Conservation (phyloP, 805 yeast genomes). For the Clavispora carvajalis region DNA sequence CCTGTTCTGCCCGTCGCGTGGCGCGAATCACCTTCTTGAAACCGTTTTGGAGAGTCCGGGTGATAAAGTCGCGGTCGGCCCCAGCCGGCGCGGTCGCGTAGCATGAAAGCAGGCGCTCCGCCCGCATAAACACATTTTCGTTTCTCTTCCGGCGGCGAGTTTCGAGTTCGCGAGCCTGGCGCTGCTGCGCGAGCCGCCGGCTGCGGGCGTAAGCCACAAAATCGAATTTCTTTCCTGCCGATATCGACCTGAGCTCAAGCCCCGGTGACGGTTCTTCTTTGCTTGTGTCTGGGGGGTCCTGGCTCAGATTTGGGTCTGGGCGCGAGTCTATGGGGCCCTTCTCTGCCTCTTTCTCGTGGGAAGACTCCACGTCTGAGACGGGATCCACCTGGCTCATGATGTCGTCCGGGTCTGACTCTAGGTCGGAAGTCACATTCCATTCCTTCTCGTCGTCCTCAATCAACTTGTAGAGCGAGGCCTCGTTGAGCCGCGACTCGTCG, state of each 20-base stretch:
- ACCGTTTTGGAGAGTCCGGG: conserved; percentile 19
- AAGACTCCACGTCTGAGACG: conserved; percentile 5
- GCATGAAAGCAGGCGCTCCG: conserved; percentile 35
- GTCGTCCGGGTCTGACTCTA: conserved; percentile 15
- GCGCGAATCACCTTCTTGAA: conserved; percentile 30
- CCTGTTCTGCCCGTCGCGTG: conserved; percentile 22
- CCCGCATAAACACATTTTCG: conserved; percentile 30
- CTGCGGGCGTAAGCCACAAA: conserved; percentile 52
- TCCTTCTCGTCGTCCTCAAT: conserved; percentile 35
- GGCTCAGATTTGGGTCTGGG: conserved; percentile 11
- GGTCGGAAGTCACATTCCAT: conserved; percentile 19
- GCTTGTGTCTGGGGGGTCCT: background rate
- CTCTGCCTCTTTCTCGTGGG: conserved; percentile 2
- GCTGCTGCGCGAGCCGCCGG: conserved; percentile 35
- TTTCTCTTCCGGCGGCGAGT: conserved; percentile 18
- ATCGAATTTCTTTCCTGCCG: conserved; percentile 35
- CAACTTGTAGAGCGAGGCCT: conserved; percentile 64
- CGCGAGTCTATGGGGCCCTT: too few relatives aligned
- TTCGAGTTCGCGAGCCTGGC: conserved; percentile 19
- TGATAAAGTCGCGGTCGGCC: conserved; percentile 20
- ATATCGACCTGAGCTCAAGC: background rate
- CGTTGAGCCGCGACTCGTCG: conserved; percentile 77
- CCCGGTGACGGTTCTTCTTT: background rate
- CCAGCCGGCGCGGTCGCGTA: conserved; percentile 24
- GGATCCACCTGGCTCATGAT: conserved; percentile 16